phyloP scores from a whole-genome alignment of 306 rosid species.

The Dryas drummondii region DNA sequence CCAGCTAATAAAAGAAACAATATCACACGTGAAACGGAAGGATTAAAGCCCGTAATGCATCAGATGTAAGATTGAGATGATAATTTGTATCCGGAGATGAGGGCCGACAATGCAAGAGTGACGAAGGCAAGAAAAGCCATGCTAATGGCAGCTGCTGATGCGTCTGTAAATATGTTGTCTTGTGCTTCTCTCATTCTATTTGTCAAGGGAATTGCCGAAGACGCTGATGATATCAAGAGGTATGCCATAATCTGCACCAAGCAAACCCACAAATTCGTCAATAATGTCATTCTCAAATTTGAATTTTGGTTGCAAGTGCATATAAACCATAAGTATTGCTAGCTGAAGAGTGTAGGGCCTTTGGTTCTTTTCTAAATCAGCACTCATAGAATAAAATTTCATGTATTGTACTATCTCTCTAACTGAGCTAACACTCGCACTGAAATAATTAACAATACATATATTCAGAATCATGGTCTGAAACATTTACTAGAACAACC shows the following conservation, averaged over 20 bases:
- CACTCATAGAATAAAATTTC: not conserved
- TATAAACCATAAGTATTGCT: no score
- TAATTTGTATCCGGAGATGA: conserved; percentile 65
- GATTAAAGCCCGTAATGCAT: conserved; percentile 9
- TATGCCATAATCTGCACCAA: conserved; percentile 68
- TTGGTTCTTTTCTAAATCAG: not conserved
- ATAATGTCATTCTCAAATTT: no score
- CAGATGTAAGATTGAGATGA: conserved; percentile 56
- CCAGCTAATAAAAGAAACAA: not conserved
- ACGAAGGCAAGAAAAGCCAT: conserved; percentile 70
- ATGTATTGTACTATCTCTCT: no score
- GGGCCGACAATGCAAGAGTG: conserved; percentile 44
- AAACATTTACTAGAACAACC: not conserved
- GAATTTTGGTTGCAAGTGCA: no score
- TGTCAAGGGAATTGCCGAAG: conserved; percentile 66
- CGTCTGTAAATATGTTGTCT: conserved; percentile 66
- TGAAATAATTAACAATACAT: no score
- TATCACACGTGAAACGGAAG: not conserved
- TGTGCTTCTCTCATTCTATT: conserved; percentile 59
- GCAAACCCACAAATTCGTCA: not conserved
- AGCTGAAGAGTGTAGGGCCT: not conserved
- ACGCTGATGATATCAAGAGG: conserved; percentile 70
- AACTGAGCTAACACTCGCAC: no score
- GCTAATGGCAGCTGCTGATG: conserved; percentile 64
- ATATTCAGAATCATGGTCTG: not conserved